Conservation (phyloP, 129 eudicot genomes). For the Arctium lappa region DNA sequence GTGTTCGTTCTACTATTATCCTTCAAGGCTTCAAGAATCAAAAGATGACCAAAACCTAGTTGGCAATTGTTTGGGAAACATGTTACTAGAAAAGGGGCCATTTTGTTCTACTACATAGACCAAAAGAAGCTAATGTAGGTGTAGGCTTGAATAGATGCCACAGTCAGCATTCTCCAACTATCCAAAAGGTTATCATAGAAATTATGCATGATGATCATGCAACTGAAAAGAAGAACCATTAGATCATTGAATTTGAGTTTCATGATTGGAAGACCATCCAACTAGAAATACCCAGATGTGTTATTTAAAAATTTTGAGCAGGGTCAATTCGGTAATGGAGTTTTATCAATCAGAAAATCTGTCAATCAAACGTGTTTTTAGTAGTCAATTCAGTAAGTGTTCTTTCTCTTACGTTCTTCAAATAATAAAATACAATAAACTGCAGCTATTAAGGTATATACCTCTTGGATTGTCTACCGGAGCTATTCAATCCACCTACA, state of each 20-base stretch:
- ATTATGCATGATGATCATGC: neutral
- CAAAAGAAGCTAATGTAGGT: neutral
- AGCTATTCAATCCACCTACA: slow-evolving; percentile 25
- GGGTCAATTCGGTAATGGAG: neutral
- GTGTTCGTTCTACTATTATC: neutral
- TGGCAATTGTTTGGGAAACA: neutral
- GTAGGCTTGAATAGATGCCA: neutral
- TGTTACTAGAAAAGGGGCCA: neutral
- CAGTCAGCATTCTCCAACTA: neutral
- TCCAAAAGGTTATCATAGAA: neutral
- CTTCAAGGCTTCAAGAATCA: neutral
- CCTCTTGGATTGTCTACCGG: slow-evolving; percentile 58
- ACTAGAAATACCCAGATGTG: neutral
- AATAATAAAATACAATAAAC: neutral
- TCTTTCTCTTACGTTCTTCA: neutral
- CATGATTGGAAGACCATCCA: neutral
- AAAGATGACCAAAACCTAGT: neutral
- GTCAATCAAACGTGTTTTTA: neutral
- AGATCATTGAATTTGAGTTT: neutral
- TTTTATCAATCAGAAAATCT: neutral
- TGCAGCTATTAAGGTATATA: neutral
- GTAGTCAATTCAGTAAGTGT: neutral
- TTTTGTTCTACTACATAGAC: neutral
- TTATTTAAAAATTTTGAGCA: neutral
- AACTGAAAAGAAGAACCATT: neutral